These are phyloP conservation scores for Apiospora pterosperma DNA, from an alignment of 2,329 filamentous ascomycete species.

Conservation along the genomic window DNA sequence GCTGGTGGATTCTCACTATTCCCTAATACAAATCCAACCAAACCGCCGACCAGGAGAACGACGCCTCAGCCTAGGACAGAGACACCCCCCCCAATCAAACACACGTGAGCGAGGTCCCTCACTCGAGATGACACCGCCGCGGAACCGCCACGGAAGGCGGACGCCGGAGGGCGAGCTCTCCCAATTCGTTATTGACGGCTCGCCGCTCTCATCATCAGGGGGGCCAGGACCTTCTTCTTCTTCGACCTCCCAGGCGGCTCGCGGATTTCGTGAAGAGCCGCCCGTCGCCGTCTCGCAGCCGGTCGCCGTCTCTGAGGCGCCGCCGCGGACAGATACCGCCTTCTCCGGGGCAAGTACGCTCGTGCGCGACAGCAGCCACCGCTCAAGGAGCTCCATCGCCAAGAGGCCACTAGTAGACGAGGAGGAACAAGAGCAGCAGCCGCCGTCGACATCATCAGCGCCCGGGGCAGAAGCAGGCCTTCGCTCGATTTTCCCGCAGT, in stretches of 20 bases:
- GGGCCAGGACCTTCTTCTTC: background rate
- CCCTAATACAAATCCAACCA: constrained; percentile 42
- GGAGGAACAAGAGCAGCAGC: constrained; percentile 12
- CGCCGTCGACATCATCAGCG: constrained; percentile 10
- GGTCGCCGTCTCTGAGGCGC: constrained; percentile 38
- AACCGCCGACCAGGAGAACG: constrained; percentile 41
- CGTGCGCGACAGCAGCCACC: constrained; percentile 44
- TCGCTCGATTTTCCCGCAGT: constrained; percentile 73
- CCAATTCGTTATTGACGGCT: constrained; percentile 26
- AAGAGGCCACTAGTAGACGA: constrained; percentile 44
- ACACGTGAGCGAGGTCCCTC: constrained; percentile 22
- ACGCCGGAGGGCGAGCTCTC: constrained; percentile 23
- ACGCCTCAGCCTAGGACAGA: constrained; percentile 28
- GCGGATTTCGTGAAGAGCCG: background rate
- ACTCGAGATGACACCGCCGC: constrained; percentile 26
- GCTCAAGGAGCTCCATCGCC: constrained; percentile 54
- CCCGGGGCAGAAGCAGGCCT: constrained; percentile 36
- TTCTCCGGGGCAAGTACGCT: constrained; percentile 50
- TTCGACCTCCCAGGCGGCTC: background rate
- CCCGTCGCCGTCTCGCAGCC: constrained; percentile 33
- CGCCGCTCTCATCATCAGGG: constrained; percentile 17
- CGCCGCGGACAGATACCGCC: constrained; percentile 46
- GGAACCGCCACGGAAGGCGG: constrained; percentile 17
- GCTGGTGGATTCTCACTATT: constrained; percentile 54
- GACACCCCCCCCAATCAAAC: constrained; percentile 23